These are phyloP conservation scores for Acarospora socialis DNA, from an alignment of 2,329 filamentous ascomycete species.

Conservation along the genomic window DNA sequence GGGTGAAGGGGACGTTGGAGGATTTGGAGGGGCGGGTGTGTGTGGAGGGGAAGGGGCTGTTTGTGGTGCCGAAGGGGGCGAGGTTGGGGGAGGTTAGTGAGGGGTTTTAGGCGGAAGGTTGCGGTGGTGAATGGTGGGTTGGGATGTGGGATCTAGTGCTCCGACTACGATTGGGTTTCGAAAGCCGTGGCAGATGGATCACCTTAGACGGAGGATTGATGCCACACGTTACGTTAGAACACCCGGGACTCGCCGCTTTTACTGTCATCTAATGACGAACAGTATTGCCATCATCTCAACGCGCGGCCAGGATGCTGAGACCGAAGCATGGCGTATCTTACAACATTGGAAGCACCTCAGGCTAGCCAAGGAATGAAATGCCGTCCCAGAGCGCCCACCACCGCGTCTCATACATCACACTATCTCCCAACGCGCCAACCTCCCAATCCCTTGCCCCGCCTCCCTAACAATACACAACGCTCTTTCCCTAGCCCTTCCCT, in stretches of 20 bases:
- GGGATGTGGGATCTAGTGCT: constrained; percentile 42
- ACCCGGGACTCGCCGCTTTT: too few relatives aligned
- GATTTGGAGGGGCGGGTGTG: constrained; percentile 58
- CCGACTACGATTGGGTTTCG: constrained; percentile 5
- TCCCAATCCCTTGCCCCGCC: constrained; percentile 62
- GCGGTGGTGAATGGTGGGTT: constrained; percentile 77
- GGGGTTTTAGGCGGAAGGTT: constrained; percentile 80
- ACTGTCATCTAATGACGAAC: too few relatives aligned
- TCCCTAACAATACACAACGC: constrained; percentile 62
- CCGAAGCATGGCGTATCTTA: too few relatives aligned
- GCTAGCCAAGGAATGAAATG: constrained; percentile 17
- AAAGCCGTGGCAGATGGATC: constrained; percentile 8
- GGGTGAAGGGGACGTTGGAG: constrained; percentile 45
- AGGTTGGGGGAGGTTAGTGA: constrained; percentile 90
- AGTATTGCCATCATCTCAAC: too few relatives aligned
- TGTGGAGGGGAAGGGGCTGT: constrained; percentile 60
- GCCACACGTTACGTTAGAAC: too few relatives aligned
- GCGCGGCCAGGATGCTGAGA: too few relatives aligned
- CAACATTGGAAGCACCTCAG: constrained; percentile 13
- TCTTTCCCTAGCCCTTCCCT: constrained; percentile 11
- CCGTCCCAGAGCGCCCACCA: constrained; percentile 10
- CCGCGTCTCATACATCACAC: too few relatives aligned
- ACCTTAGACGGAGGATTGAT: too few relatives aligned
- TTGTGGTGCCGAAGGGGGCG: constrained; percentile 71
- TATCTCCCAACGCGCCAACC: constrained; percentile 65